phyloP scores from a whole-genome alignment of 139 green algal genomes.

The Chlorella sp. region DNA sequence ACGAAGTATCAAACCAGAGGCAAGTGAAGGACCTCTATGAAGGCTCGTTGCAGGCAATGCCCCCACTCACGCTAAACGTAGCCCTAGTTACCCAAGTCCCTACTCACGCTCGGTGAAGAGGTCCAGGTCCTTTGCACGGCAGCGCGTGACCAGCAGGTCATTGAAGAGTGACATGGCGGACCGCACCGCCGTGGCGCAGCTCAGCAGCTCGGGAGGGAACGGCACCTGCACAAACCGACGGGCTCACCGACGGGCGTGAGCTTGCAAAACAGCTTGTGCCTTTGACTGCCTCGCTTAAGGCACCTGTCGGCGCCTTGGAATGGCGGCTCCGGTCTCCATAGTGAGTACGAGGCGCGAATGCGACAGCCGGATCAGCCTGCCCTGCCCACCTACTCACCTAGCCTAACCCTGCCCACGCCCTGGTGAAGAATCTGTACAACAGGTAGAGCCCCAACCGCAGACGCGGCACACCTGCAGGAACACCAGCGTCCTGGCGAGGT shows the following conservation, averaged over 20 bases:
- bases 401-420: neutral
- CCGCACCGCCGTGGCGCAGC: neutral
- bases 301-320: neutral
- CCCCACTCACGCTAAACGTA: too few relatives aligned
- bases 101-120: neutral
- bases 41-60: neutral
- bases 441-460: neutral
- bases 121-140: neutral
- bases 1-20: neutral
- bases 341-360: too few relatives aligned
- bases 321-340: neutral
- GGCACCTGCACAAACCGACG: neutral
- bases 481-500: neutral
- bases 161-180: neutral
- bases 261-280: neutral
- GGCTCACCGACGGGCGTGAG: neutral
- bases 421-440: neutral
- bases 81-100: too few relatives aligned
- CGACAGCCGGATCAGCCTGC: neutral
- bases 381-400: neutral
- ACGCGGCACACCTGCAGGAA: neutral
- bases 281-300: neutral
- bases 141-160: neutral
- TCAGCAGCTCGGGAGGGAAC: neutral
- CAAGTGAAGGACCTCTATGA: neutral